Base-by-base conservation (phyloP, 164 flowering plant species). In the Hamamelis virginiana region DNA sequence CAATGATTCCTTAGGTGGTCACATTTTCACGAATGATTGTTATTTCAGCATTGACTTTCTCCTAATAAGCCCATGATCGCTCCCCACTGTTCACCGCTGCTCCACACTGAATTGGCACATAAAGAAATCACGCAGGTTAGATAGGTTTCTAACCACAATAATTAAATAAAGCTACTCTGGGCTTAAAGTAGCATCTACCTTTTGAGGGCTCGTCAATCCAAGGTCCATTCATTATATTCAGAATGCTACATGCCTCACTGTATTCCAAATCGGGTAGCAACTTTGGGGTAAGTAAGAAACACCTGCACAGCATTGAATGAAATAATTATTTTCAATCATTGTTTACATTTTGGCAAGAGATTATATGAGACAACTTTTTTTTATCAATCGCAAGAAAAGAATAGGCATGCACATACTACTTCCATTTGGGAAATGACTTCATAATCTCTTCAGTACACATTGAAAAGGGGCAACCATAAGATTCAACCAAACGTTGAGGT, bases 241-340 rank as follows among this genome's bases (percentile, higher is more conserved):
- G 78, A 72, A 90, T 76, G 80, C 86, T 89, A 66, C 97, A 90
- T 1, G 89, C 91, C 45, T 94, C 92, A 62, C 97, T 82, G 77
- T 89, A 94, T 41, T 82, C 87, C 66, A 94, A 79, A 72, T 89
- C 84, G 1, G 98, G 88, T 51, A 94, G 82, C 80, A 94, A 74
- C 81, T 94, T 94, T 10, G 98, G 98, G 0, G 98, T 91, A 1
- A 94, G 85, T 67, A 94, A 75, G 80, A 94, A 94, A 67, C 98
- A 91, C 87, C 98, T 93, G 84, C 75, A 67, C 0, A 64, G 21
- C 59, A 77, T 25, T 9, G 12, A 26, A 12, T 9, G 27, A 43
- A 21, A 52, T 33, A 33, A 33, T 2, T 9, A 11, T 12, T 47
- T 47, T 47, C 50, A 47, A 12, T 12, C 11, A 33, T 33, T 33